phyloP scores from a whole-genome alignment of 805 yeast genomes.

The Yamadazyma endophytica region DNA sequence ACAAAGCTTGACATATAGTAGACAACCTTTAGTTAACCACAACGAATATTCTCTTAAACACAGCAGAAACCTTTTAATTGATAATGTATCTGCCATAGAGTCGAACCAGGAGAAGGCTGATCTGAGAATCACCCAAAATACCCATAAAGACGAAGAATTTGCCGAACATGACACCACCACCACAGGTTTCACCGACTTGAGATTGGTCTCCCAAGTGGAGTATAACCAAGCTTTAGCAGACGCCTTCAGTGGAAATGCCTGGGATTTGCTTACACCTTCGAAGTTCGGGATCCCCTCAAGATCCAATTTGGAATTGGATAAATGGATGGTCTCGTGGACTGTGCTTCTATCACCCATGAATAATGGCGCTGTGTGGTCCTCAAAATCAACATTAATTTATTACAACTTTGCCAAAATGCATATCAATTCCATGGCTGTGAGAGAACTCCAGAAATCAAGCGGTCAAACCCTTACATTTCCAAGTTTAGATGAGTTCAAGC shows the following conservation, averaged over 20 bases:
- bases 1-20: constrained; percentile 56
- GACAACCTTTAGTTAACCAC: constrained; percentile 52
- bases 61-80: constrained; percentile 34
- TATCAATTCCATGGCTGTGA: constrained; percentile 51
- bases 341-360: constrained; percentile 59
- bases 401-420: constrained; percentile 76
- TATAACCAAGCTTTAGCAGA: constrained; percentile 61
- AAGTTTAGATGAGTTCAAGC: constrained; percentile 21
- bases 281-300: constrained; percentile 66
- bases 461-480: no score
- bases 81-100: constrained; percentile 8
- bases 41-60: constrained; percentile 42
- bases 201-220: constrained; percentile 64
- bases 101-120: neutral
- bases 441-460: constrained; percentile 36
- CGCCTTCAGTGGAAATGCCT: constrained; percentile 54
- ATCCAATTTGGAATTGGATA: constrained; percentile 62
- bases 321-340: constrained; percentile 82
- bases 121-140: constrained; percentile 1
- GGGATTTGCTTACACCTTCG: constrained; percentile 58
- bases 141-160: constrained; percentile 1
- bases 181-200: constrained; percentile 39
- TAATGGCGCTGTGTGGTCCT: constrained; percentile 58
- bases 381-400: constrained; percentile 64
- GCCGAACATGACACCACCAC: constrained; percentile 5